These are phyloP conservation scores for Xerocomus minutiporus DNA, from an alignment of 1,284 basidiomycete species.

Conservation along the genomic window DNA sequence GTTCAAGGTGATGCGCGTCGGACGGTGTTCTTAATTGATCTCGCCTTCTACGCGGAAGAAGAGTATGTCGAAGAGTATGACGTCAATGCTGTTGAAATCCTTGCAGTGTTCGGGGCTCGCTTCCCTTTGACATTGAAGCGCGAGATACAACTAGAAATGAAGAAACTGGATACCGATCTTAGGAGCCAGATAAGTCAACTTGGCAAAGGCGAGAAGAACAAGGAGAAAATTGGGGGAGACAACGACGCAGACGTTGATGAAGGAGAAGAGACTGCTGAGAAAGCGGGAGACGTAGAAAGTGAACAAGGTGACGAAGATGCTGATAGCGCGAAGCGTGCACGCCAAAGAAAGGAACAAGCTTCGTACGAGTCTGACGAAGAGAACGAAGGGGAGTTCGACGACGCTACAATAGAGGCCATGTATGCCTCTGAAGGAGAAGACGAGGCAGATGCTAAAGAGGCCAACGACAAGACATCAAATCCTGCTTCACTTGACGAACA, in stretches of 20 bases:
- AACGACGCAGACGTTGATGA: conserved; percentile 44
- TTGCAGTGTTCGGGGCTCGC: conserved; percentile 67
- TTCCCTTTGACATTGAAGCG: conserved; percentile 86
- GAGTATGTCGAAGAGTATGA: conserved; percentile 90
- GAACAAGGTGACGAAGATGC: conserved; percentile 80
- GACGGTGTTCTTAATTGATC: conserved; percentile 79
- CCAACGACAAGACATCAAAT: conserved; percentile 33
- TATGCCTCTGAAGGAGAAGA: conserved; percentile 49
- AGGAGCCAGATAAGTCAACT: conserved; percentile 78
- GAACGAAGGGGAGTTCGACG: conserved; percentile 49
- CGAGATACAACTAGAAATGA: conserved; percentile 85
- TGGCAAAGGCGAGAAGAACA: conserved; percentile 68
- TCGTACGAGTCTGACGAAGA: conserved; percentile 70
- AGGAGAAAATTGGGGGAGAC: conserved; percentile 45
- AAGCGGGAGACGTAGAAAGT: conserved; percentile 48
- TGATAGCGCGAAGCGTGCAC: conserved; percentile 65
- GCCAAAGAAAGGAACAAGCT: conserved; percentile 63
- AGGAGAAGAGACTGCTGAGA: conserved; percentile 28
- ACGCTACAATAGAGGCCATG: conserved; percentile 68
- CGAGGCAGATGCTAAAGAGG: conserved; percentile 31
- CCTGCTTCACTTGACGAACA: conserved; percentile 39
- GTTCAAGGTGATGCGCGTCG: conserved; percentile 66
- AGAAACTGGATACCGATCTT: conserved; percentile 78
- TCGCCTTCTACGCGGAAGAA: conserved; percentile 82
- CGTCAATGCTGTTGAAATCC: conserved; percentile 69